Evolutionary conservation across 176 grass and related monocot species (phyloP).

Genomic region (Cocos nucifera): DNA sequence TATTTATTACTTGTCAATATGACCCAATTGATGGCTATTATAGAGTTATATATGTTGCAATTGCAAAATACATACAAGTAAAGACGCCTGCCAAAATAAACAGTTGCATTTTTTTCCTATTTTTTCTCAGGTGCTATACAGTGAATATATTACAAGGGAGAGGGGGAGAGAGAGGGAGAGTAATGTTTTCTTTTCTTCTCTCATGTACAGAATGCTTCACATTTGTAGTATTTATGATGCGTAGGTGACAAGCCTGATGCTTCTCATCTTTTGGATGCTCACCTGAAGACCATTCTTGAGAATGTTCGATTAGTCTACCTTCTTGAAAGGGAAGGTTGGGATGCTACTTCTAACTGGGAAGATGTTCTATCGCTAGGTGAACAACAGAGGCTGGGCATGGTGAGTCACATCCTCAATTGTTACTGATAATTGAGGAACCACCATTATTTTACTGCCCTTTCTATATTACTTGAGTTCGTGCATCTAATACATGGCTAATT

Average conservation of each 20-base stretch:
- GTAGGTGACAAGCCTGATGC: conserved; percentile 37
- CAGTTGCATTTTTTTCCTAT: too few species aligned
- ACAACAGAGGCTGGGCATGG: conserved; percentile 96
- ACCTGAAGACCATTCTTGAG: conserved; percentile 72
- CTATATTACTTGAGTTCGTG: not conserved
- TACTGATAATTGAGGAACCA: too few species aligned
- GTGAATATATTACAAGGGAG: too few species aligned
- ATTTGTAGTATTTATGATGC: conserved; percentile 13
- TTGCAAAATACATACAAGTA: too few species aligned
- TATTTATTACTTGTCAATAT: too few species aligned
- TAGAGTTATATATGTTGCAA: too few species aligned
- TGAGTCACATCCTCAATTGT: conserved; percentile 20
- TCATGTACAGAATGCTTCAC: not conserved
- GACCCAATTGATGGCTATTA: too few species aligned
- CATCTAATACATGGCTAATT: not conserved
- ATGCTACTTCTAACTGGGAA: conserved; percentile 90
- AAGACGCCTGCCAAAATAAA: too few species aligned
- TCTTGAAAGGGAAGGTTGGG: conserved; percentile 94
- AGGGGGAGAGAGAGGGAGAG: too few species aligned
- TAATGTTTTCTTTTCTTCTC: not conserved
- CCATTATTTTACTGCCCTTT: too few species aligned
- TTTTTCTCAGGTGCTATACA: too few species aligned
- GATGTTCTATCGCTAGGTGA: conserved; percentile 87
- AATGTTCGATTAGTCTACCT: conserved; percentile 84
- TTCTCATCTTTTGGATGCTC: conserved; percentile 54